Conservation (phyloP, 441 rosid genomes). For the Capsella rubella region DNA sequence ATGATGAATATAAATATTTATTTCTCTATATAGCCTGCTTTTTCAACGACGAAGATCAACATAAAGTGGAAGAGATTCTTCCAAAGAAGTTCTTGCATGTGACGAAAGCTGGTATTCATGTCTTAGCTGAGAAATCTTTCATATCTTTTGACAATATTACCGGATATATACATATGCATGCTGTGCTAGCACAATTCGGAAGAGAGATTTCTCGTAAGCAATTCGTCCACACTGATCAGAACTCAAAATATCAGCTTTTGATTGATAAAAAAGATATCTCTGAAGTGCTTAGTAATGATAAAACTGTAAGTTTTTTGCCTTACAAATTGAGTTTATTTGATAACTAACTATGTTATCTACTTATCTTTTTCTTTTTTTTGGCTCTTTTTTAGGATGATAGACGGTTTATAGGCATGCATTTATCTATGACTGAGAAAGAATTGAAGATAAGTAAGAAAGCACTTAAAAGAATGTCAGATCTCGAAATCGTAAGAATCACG, state of each 20-base stretch:
- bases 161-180: background rate
- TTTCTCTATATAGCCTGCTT: constrained; percentile 2
- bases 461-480: background rate
- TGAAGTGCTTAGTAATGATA: background rate
- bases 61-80: background rate
- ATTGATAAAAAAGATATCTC: background rate
- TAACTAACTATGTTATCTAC: background rate
- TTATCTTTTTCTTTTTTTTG: too few species aligned
- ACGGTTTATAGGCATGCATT: background rate
- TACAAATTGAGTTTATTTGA: background rate
- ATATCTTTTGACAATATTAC: too few species aligned
- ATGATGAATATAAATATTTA: background rate
- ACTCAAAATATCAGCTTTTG: background rate
- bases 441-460: background rate
- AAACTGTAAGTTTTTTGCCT: background rate
- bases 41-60: too few species aligned
- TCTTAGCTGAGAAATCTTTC: background rate
- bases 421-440: background rate
- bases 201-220: background rate
- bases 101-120: background rate
- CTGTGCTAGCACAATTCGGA: background rate
- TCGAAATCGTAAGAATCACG: background rate
- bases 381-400: too few species aligned
- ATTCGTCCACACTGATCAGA: background rate
- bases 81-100: fast-evolving